phyloP scores from a whole-genome alignment of 164 flowering plant genomes.

The Vitis rupestris region DNA sequence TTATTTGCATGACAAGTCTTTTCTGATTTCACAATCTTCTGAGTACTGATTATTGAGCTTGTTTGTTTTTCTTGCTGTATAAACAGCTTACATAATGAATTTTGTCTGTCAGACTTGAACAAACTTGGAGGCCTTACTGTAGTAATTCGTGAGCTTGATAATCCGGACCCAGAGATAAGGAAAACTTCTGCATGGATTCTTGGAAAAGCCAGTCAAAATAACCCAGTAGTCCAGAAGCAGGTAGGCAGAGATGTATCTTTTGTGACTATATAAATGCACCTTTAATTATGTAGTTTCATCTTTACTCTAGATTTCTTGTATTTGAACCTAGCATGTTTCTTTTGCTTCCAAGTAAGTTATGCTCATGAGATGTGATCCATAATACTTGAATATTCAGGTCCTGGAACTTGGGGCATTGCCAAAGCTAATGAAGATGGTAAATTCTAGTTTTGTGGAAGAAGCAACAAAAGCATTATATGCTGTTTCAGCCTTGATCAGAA shows the following conservation, averaged over 20 bases:
- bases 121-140: constrained; percentile 82
- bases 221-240: constrained; percentile 83
- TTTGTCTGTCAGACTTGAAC: constrained; percentile 54
- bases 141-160: constrained; percentile 55
- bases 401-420: constrained; percentile 66
- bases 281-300: background rate
- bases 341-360: background rate
- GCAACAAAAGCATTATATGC: constrained; percentile 87
- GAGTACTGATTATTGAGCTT: no score
- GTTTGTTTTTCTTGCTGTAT: constrained; percentile 1
- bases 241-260: constrained; percentile 21
- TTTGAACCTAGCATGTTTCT: background rate
- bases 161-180: constrained; percentile 56
- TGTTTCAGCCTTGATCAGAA: constrained; percentile 78
- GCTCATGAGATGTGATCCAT: constrained; percentile 6
- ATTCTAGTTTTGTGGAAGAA: constrained; percentile 63
- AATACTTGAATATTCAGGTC: constrained; percentile 40
- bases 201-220: constrained; percentile 92
- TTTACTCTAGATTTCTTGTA: background rate
- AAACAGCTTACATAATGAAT: background rate
- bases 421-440: constrained; percentile 70
- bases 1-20: background rate
- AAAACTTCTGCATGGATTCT: constrained; percentile 80
- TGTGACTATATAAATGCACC: background rate
- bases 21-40: no score